Percentiles rank a stretch among this genome's conserved stretches.
Evolutionary conservation across 192 early-diverging fungal genomes (phyloP).

Genomic region (Oehlia diaphana): DNA sequence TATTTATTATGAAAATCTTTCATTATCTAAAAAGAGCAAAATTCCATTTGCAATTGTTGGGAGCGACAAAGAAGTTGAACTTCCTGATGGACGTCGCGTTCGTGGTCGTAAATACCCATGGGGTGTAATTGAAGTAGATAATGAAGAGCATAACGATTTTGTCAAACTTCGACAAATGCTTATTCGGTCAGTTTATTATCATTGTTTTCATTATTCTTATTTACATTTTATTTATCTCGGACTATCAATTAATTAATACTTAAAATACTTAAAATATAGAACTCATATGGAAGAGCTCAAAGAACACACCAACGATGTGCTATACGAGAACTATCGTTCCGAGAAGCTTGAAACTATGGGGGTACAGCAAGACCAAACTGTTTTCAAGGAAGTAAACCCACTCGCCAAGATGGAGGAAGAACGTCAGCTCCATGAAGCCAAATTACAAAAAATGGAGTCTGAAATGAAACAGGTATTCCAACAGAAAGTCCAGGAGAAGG

Average conservation of each 20-base stretch:
- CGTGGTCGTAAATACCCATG: conserved; percentile 91
- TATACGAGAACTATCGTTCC: conserved; percentile 97
- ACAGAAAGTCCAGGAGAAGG: conserved; percentile 98
- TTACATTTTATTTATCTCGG: no score
- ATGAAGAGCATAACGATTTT: conserved; percentile 96
- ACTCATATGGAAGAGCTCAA: conserved; percentile 98
- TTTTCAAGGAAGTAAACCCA: conserved; percentile 80
- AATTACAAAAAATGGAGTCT: conserved; percentile 97
- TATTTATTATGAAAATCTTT: neutral
- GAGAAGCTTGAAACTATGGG: conserved; percentile 88
- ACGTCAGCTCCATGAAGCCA: conserved; percentile 86
- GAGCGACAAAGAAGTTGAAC: conserved; percentile 81
- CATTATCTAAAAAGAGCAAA: conserved; percentile 58
- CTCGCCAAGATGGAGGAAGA: conserved; percentile 87
- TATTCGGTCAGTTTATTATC: conserved; percentile 46
- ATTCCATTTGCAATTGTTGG: conserved; percentile 97
- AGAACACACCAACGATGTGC: conserved; percentile 85
- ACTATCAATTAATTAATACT: no score
- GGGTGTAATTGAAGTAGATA: conserved; percentile 97
- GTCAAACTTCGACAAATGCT: conserved; percentile 92
- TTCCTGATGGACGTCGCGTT: conserved; percentile 78
- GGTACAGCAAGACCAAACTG: conserved; percentile 75
- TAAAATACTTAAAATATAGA: conserved; percentile 33
- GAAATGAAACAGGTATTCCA: conserved; percentile 99
- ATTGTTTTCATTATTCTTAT: neutral